phyloP scores from a whole-genome alignment of 495 filamentous ascomycete genomes.

The Astrothelium subdiscretum region DNA sequence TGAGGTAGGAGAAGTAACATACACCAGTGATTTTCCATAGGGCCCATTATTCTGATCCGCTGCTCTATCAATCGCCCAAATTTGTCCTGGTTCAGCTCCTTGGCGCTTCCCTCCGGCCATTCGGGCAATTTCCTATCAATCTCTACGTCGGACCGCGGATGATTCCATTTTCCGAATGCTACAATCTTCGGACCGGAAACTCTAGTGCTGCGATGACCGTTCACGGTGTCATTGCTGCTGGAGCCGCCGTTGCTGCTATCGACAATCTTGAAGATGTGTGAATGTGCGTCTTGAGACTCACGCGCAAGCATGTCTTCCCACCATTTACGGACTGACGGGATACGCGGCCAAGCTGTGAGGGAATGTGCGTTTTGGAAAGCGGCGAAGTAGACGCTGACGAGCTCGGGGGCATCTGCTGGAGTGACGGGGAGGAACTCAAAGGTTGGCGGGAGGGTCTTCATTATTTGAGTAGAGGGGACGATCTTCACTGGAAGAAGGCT shows the following conservation, averaged over 20 bases:
- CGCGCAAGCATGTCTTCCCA: conserved; percentile 13
- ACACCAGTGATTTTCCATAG: conserved; percentile 14
- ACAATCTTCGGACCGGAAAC: neutral
- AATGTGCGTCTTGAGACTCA: conserved; percentile 9
- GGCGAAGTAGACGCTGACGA: conserved; percentile 14
- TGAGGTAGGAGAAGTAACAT: conserved; percentile 1
- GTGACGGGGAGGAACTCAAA: conserved; percentile 8
- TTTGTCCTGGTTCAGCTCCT: conserved; percentile 8
- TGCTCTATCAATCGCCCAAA: conserved; percentile 11
- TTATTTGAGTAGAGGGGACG: neutral
- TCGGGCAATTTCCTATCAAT: conserved; percentile 8
- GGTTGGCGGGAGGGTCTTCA: neutral
- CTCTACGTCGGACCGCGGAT: conserved; percentile 1
- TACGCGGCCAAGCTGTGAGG: conserved; percentile 13
- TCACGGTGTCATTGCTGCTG: neutral
- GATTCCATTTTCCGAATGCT: conserved; percentile 7
- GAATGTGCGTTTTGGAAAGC: conserved; percentile 19
- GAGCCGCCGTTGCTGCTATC: neutral
- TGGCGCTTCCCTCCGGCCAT: conserved; percentile 15
- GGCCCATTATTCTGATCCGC: conserved; percentile 9
- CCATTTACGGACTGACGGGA: conserved; percentile 11
- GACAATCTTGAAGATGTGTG: conserved; percentile 10
- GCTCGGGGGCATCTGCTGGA: neutral
- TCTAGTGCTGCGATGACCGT: neutral
- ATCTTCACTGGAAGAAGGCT: too few species aligned